Evolutionary conservation across 768 basidiomycete genomes (phyloP), one percentile per base, ranked within the genome.

Genomic region (Amanita pallidorosea): DNA sequence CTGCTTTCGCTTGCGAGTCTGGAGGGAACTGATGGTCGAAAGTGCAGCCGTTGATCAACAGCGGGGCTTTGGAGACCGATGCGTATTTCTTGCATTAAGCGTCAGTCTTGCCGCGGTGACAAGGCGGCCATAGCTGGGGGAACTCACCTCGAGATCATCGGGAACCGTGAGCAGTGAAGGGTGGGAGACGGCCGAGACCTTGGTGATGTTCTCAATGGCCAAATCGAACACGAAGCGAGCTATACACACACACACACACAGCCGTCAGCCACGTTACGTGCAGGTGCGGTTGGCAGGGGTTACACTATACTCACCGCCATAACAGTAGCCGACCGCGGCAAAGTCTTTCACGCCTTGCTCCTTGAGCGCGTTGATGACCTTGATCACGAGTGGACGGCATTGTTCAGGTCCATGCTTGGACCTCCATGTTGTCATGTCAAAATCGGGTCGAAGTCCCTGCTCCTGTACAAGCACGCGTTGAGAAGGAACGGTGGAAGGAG

Each of bases 41-140:
- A 25, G 73, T 68, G 65, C 83, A 84, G 41, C 76, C 77, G 69
- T 85, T 85, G 65, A 85, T 80, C 33, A 88, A 71, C 22, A 86
- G 69, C 18, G 84, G 81, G 1, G 71, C 71, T 43, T 73, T 72
- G 31, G 80, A 67, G 9, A 42, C 55, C 2, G 57, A 51, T 40
- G 65, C 56, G 61, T 79, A 78, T 70, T 67, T 74, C 82, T 81
- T 53, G 11, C 12, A 20, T 29, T n/a, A n/a, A 33, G 40, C n/a
- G 18, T 15, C 35, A 13, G 12, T n/a, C n/a, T n/a, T n/a, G n/a
- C n/a, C n/a, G n/a, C n/a, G n/a, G n/a, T 38, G 13, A 36, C 22
- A 15, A 9, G 7, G 27, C 5, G 5, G 7, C 7, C 5, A 2
- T n/a, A 17, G 4, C 9, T n/a, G 22, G 38, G 8, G 9, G 29